These are phyloP conservation scores for Cladosporium sp. DNA, from an alignment of 2,329 filamentous ascomycete genomes.

Conservation along the genomic window DNA sequence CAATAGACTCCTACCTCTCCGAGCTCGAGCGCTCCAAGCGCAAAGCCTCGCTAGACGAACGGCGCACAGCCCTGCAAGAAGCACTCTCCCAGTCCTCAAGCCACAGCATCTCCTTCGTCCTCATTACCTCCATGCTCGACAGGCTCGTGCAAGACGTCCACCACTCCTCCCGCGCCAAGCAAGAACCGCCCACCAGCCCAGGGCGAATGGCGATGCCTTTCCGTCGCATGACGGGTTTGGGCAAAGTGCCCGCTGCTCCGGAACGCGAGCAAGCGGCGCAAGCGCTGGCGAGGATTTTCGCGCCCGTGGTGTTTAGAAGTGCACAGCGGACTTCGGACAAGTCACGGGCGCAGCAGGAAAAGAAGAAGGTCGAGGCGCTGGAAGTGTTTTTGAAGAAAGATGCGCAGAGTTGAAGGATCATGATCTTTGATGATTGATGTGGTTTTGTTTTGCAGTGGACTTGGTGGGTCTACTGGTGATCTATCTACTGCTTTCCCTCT, in stretches of 20 bases:
- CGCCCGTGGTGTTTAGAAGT: constrained; percentile 57
- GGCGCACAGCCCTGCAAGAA: constrained; percentile 64
- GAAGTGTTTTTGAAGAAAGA: constrained; percentile 62
- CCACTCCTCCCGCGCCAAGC: constrained; percentile 17
- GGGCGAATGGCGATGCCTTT: constrained; percentile 30
- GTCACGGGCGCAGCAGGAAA: constrained; percentile 58
- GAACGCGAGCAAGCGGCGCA: constrained; percentile 53
- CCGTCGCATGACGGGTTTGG: constrained; percentile 33
- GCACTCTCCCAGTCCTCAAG: constrained; percentile 66
- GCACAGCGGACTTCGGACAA: constrained; percentile 45
- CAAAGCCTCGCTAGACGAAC: constrained; percentile 49
- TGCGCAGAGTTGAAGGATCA: constrained; percentile 5
- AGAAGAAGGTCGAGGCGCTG: constrained; percentile 62
- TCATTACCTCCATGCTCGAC: constrained; percentile 73
- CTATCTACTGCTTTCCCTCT: neutral
- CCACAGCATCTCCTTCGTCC: constrained; percentile 85
- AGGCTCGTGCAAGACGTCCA: constrained; percentile 55
- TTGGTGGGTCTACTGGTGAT: neutral
- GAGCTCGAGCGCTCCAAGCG: constrained; percentile 46
- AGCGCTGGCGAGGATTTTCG: constrained; percentile 65
- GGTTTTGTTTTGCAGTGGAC: neutral
- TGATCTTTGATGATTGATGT: neutral
- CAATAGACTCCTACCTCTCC: constrained; percentile 57
- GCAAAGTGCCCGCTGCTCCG: constrained; percentile 49
- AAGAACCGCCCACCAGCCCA: constrained; percentile 29